A percentile compares a stretch with the other conserved stretches of the same genome.
Conservation (phyloP, 164 flowering plant species). For the Aristolochia californica region DNA sequence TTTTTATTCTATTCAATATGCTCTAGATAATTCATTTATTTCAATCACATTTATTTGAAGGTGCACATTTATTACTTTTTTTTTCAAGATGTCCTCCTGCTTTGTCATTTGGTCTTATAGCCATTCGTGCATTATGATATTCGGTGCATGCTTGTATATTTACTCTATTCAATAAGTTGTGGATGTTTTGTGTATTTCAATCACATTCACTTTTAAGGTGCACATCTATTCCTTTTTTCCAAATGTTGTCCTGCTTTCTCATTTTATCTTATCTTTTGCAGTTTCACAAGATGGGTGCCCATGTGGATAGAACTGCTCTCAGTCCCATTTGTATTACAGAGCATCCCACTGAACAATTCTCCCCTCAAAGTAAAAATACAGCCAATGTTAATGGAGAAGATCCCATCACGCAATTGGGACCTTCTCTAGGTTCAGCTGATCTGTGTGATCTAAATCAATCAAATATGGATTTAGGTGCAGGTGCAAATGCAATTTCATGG, state of each 20-base stretch:
- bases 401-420: conserved; percentile 19
- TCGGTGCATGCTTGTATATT: too few relatives aligned
- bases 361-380: conserved; percentile 19
- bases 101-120: too few relatives aligned
- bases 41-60: too few relatives aligned
- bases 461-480: conserved; percentile 46
- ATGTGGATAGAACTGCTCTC: conserved; percentile 11
- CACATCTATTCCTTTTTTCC: not conserved
- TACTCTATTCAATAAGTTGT: too few relatives aligned
- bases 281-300: not conserved
- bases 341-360: conserved; percentile 12
- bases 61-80: too few relatives aligned
- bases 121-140: too few relatives aligned
- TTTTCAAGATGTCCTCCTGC: too few relatives aligned
- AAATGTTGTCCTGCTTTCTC: not conserved
- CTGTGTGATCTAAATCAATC: conserved; percentile 13
- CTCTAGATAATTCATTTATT: too few relatives aligned
- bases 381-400: conserved; percentile 23
- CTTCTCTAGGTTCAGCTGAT: conserved; percentile 19
- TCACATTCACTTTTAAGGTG: too few relatives aligned
- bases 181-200: too few relatives aligned
- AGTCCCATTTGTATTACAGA: conserved; percentile 17
- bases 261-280: not conserved
- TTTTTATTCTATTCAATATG: too few relatives aligned
- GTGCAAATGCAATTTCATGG: conserved; percentile 82